Base-by-base conservation (phyloP, 2,329 filamentous ascomycete genomes). In the Fusarium goolgardi region DNA sequence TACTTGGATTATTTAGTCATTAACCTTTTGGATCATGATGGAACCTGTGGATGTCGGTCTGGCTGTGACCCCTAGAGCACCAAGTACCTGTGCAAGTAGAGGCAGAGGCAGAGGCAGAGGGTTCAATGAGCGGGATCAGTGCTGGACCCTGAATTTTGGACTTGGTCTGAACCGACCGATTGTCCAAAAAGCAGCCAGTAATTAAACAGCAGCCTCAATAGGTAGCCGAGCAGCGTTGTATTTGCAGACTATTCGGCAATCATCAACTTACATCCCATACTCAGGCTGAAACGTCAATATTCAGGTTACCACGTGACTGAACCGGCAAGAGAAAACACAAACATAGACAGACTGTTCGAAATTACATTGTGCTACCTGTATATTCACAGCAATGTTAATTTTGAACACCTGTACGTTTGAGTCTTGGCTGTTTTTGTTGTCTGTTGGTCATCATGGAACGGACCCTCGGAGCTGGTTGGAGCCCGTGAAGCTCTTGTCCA, bases 401-500 rank as follows among this genome's bases (percentile, higher is more conserved):
- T 2, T 13, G 1, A 15, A 29, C 11, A 7, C 37, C 6, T 20
- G 4, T 39, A 40, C 8, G 6, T 25, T 29, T 9, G n/a, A 29
- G 23, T 40, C 21, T 5, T 27, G 2, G 25, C 43, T 45, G 18
- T 31, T 12, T 43, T 12, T 21, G 56, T 13, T 37, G 34, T 35
- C 37, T 40, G 47, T 49, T 51, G 49, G 53, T 25, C 31, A 34
- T 25, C 31, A 34, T 44, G 34, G 16, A 18, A 60, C 66, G 66
- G 66, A 50, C 29, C 53, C 66, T 69, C 66, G 66, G 66, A 63
- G 54, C 66, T 46, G 57, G 50, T 8, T 13, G 41, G 35, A 59
- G 43, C 31, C 66, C 50, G 61, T 67, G 50, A 69, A 67, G 32
- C 37, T 41, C n/a, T 41, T 43, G 25, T 20, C 51, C 62, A 57